Conservation (phyloP, 2,329 filamentous ascomycete genomes). For the Pseudogymnoascus sp. region DNA sequence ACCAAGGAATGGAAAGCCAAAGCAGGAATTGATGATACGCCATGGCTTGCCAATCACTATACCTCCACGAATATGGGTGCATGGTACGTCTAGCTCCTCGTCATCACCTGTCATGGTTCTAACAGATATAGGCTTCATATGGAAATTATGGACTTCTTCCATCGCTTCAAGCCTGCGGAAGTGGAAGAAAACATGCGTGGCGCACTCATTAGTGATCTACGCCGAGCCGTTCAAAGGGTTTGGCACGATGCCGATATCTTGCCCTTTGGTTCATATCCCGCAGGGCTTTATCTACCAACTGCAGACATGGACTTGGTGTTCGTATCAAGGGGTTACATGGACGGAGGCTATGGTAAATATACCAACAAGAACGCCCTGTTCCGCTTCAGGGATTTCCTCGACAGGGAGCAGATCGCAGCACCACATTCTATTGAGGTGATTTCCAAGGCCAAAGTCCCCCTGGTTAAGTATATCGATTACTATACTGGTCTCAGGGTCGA, state of each 20-base stretch:
- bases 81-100: conserved; percentile 40
- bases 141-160: conserved; percentile 83
- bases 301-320: conserved; percentile 94
- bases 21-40: conserved; percentile 38
- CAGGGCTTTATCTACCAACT: conserved; percentile 64
- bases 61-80: conserved; percentile 45
- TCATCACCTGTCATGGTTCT: conserved; percentile 7
- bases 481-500: conserved; percentile 77
- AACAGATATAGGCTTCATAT: conserved; percentile 62
- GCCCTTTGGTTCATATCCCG: conserved; percentile 90
- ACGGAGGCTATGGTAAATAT: conserved; percentile 40
- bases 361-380: conserved; percentile 38
- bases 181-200: conserved; percentile 72
- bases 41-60: conserved; percentile 58
- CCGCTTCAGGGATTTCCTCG: conserved; percentile 55
- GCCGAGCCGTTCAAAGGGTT: conserved; percentile 47
- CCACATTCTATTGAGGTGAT: conserved; percentile 59
- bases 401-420: conserved; percentile 48
- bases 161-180: conserved; percentile 67
- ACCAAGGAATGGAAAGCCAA: conserved; percentile 36
- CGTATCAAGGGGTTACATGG: conserved; percentile 53
- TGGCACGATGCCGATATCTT: conserved; percentile 57
- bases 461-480: conserved; percentile 83
- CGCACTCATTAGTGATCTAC: conserved; percentile 64
- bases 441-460: conserved; percentile 69